Base-by-base conservation (phyloP, 331 rosid genomes). In the Prunus yedoensis region DNA sequence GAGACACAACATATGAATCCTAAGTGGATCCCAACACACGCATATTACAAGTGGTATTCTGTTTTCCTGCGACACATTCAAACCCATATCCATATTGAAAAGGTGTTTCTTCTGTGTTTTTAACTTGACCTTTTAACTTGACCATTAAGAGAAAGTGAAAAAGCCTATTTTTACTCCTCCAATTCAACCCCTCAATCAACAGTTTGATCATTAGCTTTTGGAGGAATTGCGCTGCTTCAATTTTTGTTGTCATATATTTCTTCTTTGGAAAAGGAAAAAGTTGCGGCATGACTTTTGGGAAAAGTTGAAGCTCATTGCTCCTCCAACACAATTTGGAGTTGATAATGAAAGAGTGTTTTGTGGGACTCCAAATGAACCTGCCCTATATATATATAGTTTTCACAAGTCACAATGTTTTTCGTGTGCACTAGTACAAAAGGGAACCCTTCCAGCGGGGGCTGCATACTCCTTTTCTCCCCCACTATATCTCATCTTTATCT, bases 1-100 rank as follows among this genome's bases (percentile, higher is more conserved):
- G 94, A 85, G 91, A 89, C 96, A 85, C 38, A 81, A 72, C 83
- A 80, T 66, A 68, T 80, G 83, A 77, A 83, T 87, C 89, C 87
- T 66, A 78, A 78, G 90, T 57, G 91, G 90, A 88, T 85, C 78
- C 89, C 89, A 85, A 63, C 70, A 23, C 74, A 51, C 38, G 51
- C 23, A 51, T 38, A 50, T 63, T 30, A 23, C 63, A 32, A 21
- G 35, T n/a, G 12, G 35, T 4, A 25, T 38, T 59, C 50, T 78
- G 25, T 53, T 71, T 54, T 70, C 61, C 62, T 17, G 53, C 50
- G 21, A 32, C 75, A 70, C 49, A 3, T 21, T 54, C 8, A 2
- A 70, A 20, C 47, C 53, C n/a, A 49, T 46, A 46, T 45, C 16
- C 28, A 59, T 8, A 20, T 57, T 7, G 17, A 57, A 10, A 43